Base-by-base conservation (phyloP, 2,329 filamentous ascomycete species). In the Orbilia brochopaga region DNA sequence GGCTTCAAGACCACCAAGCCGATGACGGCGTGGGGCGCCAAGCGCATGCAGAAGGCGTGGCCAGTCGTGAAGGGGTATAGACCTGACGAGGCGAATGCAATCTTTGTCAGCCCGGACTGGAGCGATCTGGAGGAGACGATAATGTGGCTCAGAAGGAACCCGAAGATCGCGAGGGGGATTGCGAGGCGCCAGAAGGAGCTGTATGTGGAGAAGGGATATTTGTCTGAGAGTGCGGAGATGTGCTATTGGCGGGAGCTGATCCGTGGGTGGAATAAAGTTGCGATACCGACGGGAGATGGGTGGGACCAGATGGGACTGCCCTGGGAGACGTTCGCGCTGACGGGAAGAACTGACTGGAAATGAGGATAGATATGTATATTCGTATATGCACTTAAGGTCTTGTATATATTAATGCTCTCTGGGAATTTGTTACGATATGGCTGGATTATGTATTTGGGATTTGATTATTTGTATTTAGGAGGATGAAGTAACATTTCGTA, bases 161-260 rank as follows among this genome's bases (percentile, higher is more conserved):
- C 81, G 0, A 79, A 80, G 17, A 65, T 72, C 17, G 67, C 67
- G 11, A 61, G 46, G 74, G 81, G 80, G 0, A 84, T 85, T 53
- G 83, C 83, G 15, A 73, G 77, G 51, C 77, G 82, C 35, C 83
- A 85, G 78, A 79, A 83, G 57, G 79, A 78, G 13, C 59, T 80
- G 54, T 83, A 82, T 75, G 78, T 79, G 0, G 80, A 77, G 11
- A 79, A 78, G 0, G 83, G 83, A 0, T 83, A 83, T 74, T 77
- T 83, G 51, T 82, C 81, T 66, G 80, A 80, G 13, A 83, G 83
- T n/a, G 82, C 83, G 0, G 83, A 85, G 76, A 78, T 76, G 65
- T 85, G 83, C 74, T 85, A 85, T 78, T 85, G 83, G 83, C 79
- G 83, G 44, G 81, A 80, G 0, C 61, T 83, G 70, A 76, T 85